Evolutionary conservation across 352 stramenopile genomes (phyloP), one percentile per base, ranked within the genome.

Genomic region (Phytophthora rubi): DNA sequence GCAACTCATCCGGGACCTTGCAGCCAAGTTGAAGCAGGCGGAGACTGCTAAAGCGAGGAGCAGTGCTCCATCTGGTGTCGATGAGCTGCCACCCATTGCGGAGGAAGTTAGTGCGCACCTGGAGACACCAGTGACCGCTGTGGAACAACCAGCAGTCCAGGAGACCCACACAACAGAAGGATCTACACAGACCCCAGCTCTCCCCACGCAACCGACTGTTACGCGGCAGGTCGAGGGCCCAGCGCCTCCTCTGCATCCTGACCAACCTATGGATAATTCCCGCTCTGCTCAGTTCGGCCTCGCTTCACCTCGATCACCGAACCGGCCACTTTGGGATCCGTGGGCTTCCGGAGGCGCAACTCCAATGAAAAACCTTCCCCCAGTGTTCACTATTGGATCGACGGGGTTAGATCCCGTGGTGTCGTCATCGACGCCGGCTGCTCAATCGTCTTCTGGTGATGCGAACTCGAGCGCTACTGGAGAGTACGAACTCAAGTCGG

Each of bases 241-340:
- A 53, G 30, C 28, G 10, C 21, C 47, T 42, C 42, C 45, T 54
- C 18, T 61, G 15, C 53, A 67, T 2, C 61, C 23, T 15, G 47
- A 49, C 28, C 54, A 71, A n/a, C n/a, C 21, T 42, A 57, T 70
- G 33, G 42, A 44, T 26, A 66, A 21, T n/a, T 60, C 28, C 37
- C 62, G 62, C 23, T 33, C 61, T 57, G 51, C 42, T 13, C 53
- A 62, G 48, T 77, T 72, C 49, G 69, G 55, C 35, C 61, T 78
- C 16, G 44, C 65, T 58, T 83, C 73, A 30, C 73, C 75, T 69
- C 59, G 72, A 42, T 70, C 65, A 16, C 63, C 68, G 9, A 80
- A 79, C 33, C 65, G 51, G 45, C 70, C 78, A n/a, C 60, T 85
- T 30, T 85, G 78, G 78, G 70, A 81, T 57, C 78, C 78, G 18